phyloP scores from a whole-genome alignment of 2,329 filamentous ascomycete genomes.

The Tothia fuscella region DNA sequence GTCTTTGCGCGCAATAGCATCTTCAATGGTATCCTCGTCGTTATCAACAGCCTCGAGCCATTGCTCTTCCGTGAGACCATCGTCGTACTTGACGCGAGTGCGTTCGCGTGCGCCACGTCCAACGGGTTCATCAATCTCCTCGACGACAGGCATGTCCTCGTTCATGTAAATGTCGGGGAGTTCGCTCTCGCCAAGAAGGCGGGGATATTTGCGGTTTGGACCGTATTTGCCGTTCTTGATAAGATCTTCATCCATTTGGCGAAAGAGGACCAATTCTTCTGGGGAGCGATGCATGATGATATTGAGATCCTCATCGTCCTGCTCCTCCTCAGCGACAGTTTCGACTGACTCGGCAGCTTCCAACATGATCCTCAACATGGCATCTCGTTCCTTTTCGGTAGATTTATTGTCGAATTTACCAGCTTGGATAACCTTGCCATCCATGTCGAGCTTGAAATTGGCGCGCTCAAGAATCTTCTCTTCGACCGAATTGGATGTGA shows the following conservation, averaged over 20 bases:
- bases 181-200: constrained; percentile 78
- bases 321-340: constrained; percentile 83
- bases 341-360: constrained; percentile 60
- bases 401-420: constrained; percentile 99
- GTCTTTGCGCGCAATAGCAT: constrained; percentile 80
- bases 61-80: constrained; percentile 95
- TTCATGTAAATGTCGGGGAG: constrained; percentile 87
- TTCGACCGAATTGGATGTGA: constrained; percentile 93
- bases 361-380: constrained; percentile 84
- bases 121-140: constrained; percentile 64
- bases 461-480: constrained; percentile 97
- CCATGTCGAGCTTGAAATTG: constrained; percentile 97
- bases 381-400: constrained; percentile 94
- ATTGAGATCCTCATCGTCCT: constrained; percentile 93
- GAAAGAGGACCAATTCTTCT: constrained; percentile 65
- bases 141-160: constrained; percentile 69
- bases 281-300: constrained; percentile 85
- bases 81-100: constrained; percentile 88
- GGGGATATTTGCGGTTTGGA: constrained; percentile 54
- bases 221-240: constrained; percentile 58
- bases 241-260: constrained; percentile 70
- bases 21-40: constrained; percentile 87
- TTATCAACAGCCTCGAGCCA: constrained; percentile 98
- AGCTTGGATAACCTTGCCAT: constrained; percentile 97
- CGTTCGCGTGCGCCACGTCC: constrained; percentile 92